Base-by-base conservation (phyloP, 352 stramenopile genomes). In the Chrysophaeum taylorii region DNA sequence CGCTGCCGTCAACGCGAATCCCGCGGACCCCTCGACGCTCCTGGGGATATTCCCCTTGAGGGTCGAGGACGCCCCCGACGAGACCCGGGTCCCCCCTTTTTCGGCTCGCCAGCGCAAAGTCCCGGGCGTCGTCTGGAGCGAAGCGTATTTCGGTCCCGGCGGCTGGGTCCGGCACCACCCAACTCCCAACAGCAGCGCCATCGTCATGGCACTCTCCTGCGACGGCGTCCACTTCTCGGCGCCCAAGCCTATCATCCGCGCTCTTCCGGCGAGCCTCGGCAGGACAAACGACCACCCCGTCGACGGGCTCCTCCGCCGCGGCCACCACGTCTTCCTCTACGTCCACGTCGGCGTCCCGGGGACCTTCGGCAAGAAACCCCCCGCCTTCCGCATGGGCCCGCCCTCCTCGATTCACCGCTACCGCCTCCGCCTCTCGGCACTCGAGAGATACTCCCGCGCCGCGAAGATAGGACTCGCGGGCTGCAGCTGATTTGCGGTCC, bases 171-270 rank as follows among this genome's bases (percentile, higher is more conserved):
- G n/a, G n/a, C n/a, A n/a, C n/a, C n/a, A n/a, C n/a, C n/a, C n/a
- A n/a, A n/a, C n/a, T n/a, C n/a, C n/a, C n/a, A 23, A 5, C 12
- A 18, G 18, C 33, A 36, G 33, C 14, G 31, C 57, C 31, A 45
- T 66, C n/a, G 1, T 66, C 9, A 23, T 23, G 31, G 57, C 57
- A 18, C 12, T 66, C 12, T 66, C 57, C 15, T 66, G 57, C 57
- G 57, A 66, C 57, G 57, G 57, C 57, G 31, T 35, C 2, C 57
- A 66, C 57, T 66, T 66, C 57, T 42, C 33, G 9, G 1, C 57
- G 36, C 57, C 57, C 1, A 2, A 33, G 21, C 33, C 33, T 9
- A 9, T 66, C 12, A 2, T 66, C 33, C 45, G 9, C 23, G 45
- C 45, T 12, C 7, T 12, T 12, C n/a, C 45, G 45, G 23, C 45